phyloP scores from a whole-genome alignment of 805 yeast species.

The Sungouiella blattae region DNA sequence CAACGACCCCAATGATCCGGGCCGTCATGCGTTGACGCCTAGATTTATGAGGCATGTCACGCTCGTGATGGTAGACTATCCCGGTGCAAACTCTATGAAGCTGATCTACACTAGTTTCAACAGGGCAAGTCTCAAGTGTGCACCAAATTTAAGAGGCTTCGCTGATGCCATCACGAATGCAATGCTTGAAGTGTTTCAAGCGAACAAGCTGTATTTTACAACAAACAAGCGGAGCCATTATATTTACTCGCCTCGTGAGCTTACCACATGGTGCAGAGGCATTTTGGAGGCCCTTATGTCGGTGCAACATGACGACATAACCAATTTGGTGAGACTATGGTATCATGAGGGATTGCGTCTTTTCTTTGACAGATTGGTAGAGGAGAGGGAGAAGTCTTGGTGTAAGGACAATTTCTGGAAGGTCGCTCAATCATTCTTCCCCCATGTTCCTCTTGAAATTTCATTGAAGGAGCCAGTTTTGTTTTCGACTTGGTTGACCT shows the following conservation, averaged over 20 bases:
- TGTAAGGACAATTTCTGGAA: conserved; percentile 36
- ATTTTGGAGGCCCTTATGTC: conserved; percentile 48
- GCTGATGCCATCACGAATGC: conserved; percentile 52
- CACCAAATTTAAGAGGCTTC: conserved; percentile 59
- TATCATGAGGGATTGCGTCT: conserved; percentile 77
- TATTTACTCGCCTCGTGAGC: conserved; percentile 83
- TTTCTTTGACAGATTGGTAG: conserved; percentile 68
- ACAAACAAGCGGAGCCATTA: conserved; percentile 51
- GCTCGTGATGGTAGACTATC: conserved; percentile 75
- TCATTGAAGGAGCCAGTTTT: conserved; percentile 52
- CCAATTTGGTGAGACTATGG: conserved; percentile 61
- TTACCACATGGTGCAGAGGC: conserved; percentile 86
- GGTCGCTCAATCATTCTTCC: conserved; percentile 41
- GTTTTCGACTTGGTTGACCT: conserved; percentile 72
- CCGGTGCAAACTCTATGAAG: conserved; percentile 55
- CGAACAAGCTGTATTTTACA: conserved; percentile 41
- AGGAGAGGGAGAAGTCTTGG: conserved; percentile 45
- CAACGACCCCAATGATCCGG: conserved; percentile 81
- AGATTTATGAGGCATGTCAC: conserved; percentile 68
- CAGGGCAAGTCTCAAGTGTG: conserved; percentile 51
- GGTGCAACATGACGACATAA: conserved; percentile 26
- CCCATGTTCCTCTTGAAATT: conserved; percentile 33
- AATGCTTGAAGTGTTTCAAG: conserved; percentile 60
- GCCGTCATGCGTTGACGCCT: conserved; percentile 54
- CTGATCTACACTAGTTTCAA: conserved; percentile 67